These are phyloP conservation scores for Mucor ambiguus DNA, from an alignment of 371 early-diverging fungal species.

Conservation along the genomic window DNA sequence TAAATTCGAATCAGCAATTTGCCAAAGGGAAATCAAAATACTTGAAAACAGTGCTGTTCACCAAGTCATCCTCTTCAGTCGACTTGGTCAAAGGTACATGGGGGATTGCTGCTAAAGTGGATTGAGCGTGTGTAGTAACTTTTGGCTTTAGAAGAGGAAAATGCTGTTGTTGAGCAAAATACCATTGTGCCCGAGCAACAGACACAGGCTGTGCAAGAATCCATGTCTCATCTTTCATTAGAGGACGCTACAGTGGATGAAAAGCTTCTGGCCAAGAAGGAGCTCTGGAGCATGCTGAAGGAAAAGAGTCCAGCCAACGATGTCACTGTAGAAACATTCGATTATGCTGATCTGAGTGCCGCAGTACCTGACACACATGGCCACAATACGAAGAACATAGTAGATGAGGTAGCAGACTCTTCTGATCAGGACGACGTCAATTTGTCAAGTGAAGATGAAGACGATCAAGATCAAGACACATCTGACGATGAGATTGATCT, in stretches of 20 bases:
- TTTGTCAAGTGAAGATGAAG: not conserved
- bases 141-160: conserved; percentile 1
- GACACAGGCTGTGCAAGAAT: not conserved
- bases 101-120: not conserved
- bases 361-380: not conserved
- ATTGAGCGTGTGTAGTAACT: not conserved
- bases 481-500: conserved; percentile 5
- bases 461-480: not conserved
- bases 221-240: conserved; percentile 6
- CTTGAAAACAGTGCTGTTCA: conserved; percentile 14
- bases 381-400: not conserved
- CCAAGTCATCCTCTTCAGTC: conserved; percentile 11
- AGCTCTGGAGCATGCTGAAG: not conserved
- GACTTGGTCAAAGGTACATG: not conserved
- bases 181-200: not conserved
- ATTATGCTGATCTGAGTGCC: not conserved
- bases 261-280: not conserved
- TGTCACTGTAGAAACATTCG: not conserved
- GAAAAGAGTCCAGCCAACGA: not conserved
- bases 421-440: not conserved
- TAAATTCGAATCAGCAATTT: conserved; percentile 9
- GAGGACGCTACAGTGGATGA: not conserved
- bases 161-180: not conserved
- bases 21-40: conserved; percentile 25
- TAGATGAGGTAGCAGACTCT: not conserved